Evolutionary conservation across 2,329 filamentous ascomycete species (phyloP), one percentile per base, ranked within the genome.

Genomic region (Colletotrichum sp.): DNA sequence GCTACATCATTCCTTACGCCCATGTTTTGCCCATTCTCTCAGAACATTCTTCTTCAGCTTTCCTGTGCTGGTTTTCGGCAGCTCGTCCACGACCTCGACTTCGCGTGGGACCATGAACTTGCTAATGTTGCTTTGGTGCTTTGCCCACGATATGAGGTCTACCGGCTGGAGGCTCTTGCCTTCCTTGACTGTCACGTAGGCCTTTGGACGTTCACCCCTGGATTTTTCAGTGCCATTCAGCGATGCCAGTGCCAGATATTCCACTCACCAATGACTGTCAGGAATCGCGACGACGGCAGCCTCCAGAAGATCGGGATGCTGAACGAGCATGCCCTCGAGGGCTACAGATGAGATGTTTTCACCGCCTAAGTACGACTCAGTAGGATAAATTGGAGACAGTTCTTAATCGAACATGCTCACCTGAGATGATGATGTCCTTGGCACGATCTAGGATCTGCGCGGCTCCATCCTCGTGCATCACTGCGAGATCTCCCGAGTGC

Each of bases 371-470:
- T 71, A 38, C 15, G 64, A 55, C 30, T 72, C 43, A 77, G 77
- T 69, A 15, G 26, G n/a, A 10, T 9, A 30, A 30, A 16, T 38
- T 18, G 26, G 10, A 7, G 38, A n/a, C 64, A n/a, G 21, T 32
- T n/a, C 26, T 16, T 10, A 7, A 48, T 21, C 30, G 30, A 70
- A 28, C 8, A 24, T 16, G 89, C 79, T 52, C 87, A 95, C 94
- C 95, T 69, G 95, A 98, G 78, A 99, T 99, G 81, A 99, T 99
- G 69, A 99, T 98, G 82, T 99, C 97, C 87, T 99, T 99, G 16
- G 95, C 95, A 24, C 97, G 91, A 85, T 99, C 97, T 74, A 98
- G 88, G 78, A 99, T 98, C 87, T 99, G 95, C 60, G 96, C 93
- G 8, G 69, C 65, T 3, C 96, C 96, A 82, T 99, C 97, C 0